Evolutionary conservation across 257 asterid species (phyloP).

Genomic region (Avicennia marina): DNA sequence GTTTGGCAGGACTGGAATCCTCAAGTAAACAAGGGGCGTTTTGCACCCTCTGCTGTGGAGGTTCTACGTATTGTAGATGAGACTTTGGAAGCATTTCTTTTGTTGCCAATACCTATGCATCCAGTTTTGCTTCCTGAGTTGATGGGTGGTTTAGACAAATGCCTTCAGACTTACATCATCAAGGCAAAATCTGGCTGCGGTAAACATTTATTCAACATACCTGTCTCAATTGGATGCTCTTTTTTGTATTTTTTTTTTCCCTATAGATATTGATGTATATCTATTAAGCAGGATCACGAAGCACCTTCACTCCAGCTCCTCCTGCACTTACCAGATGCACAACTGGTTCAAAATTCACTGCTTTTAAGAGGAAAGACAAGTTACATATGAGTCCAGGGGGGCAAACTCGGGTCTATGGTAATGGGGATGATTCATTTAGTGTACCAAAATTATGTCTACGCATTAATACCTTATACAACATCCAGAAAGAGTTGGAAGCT

Average conservation of each 20-base stretch:
- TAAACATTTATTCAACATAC: conserved; percentile 26
- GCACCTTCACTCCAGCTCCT: conserved; percentile 48
- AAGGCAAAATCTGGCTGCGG: conserved; percentile 78
- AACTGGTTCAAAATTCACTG: conserved; percentile 49
- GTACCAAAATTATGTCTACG: conserved; percentile 65
- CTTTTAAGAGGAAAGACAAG: conserved; percentile 73
- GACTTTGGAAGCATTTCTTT: conserved; percentile 86
- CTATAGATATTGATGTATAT: conserved; percentile 17
- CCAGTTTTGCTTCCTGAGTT: conserved; percentile 83
- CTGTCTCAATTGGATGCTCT: not conserved
- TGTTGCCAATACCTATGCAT: conserved; percentile 89
- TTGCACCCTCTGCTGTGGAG: conserved; percentile 92
- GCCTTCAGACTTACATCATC: conserved; percentile 59
- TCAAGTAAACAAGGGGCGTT: conserved; percentile 66
- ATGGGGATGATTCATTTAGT: conserved; percentile 38
- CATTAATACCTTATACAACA: conserved; percentile 64
- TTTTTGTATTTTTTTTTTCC: not conserved
- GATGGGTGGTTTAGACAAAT: conserved; percentile 60
- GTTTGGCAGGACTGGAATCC: conserved; percentile 72
- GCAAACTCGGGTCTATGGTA: conserved; percentile 41
- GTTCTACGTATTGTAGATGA: conserved; percentile 80
- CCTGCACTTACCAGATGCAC: conserved; percentile 74
- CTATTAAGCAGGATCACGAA: conserved; percentile 57
- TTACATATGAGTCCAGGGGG: conserved; percentile 32
- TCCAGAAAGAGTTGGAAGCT: conserved; percentile 68